Evolutionary conservation across 2,329 filamentous ascomycete genomes (phyloP), one percentile per base, ranked within the genome.

Genomic region (Neurospora sp.): DNA sequence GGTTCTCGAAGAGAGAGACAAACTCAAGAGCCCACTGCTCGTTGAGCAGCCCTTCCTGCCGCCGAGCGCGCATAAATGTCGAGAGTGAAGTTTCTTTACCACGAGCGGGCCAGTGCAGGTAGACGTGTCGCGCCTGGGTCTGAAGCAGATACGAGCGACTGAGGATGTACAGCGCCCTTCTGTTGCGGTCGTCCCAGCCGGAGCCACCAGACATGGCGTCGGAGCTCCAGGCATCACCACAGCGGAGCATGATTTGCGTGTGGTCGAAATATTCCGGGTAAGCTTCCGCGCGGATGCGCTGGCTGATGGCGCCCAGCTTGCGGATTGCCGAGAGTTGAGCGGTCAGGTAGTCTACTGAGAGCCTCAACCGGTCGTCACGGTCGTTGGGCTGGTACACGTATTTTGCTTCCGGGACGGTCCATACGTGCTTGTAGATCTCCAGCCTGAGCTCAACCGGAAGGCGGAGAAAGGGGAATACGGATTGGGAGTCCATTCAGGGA

Each of bases 81-180:
- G 28, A 28, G 42, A 42, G 1, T 9, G 0, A 3, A n/a, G 4
- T 1, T 0, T 13, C 2, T 23, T 9, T 4, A 13, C 1, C 0
- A 15, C 19, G 43, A 52, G 19, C 19, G 10, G 11, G 43, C 43
- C 43, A 52, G 19, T 52, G 11, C 10, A 23, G 19, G 19, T 15
- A 3, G 19, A 52, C 43, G 43, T 52, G 43, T 2, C 10, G n/a
- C 43, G 19, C 43, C 5, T 52, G 43, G 19, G 43, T 52, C 19
- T 52, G 43, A 1, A 52, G 19, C 19, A 23, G 19, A 2, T 52
- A 52, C 10, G 43, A 52, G 5, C 43, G 0, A 0, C 19, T 2
- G 43, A 52, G 0, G 1, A 52, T 52, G 11, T 28, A 28, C 43
- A 52, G 43, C 19, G 43, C 19, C 0, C 43, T 23, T 52, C 11